Evolutionary conservation across 257 asterid genomes (phyloP).

Genomic region (Nicotiana knightiana): DNA sequence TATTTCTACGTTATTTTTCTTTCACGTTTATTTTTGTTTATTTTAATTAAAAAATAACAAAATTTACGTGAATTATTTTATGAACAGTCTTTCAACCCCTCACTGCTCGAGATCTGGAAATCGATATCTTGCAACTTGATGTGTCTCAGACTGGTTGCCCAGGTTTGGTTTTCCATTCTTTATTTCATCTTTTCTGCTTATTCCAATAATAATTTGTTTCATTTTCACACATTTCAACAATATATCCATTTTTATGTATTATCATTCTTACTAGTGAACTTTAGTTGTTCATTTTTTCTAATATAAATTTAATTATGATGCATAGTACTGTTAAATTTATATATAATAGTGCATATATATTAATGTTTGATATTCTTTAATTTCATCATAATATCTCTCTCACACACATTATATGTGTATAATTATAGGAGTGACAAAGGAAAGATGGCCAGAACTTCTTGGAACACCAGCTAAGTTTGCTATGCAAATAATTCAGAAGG

Average conservation of each 20-base stretch:
- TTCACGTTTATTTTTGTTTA: neutral
- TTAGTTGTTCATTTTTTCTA: too few species aligned
- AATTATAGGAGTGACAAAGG: neutral
- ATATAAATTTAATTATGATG: too few species aligned
- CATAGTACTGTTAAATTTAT: too few species aligned
- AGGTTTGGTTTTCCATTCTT: neutral
- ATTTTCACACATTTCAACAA: too few species aligned
- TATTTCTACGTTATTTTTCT: neutral
- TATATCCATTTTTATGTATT: too few species aligned
- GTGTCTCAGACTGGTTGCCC: neutral
- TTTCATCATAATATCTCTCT: neutral
- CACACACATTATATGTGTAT: neutral
- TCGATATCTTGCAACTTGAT: neutral
- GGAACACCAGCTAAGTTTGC: slow-evolving; percentile 6
- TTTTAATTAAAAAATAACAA: neutral
- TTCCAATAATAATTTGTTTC: too few species aligned
- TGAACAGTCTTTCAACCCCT: neutral
- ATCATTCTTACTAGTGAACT: too few species aligned
- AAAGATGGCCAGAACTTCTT: neutral
- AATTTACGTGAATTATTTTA: neutral
- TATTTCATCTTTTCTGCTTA: too few species aligned
- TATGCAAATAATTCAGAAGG: neutral
- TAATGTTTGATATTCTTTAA: neutral
- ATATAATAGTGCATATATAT: neutral
- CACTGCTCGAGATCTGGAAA: neutral